phyloP scores from a whole-genome alignment of 345 rosid species.

The Camelina hispida region DNA sequence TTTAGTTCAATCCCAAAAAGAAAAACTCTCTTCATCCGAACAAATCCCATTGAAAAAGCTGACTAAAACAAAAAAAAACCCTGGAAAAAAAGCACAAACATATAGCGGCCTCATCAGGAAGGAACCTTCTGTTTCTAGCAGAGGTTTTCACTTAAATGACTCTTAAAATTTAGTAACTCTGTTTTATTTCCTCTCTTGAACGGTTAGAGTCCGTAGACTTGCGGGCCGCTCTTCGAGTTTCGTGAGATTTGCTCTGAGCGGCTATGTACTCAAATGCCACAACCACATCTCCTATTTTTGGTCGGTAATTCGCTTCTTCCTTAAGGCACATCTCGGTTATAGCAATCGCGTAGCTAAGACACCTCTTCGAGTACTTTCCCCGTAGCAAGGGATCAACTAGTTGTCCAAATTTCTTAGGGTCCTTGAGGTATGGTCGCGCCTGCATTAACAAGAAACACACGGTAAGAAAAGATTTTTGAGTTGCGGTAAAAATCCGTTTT shows the following conservation, averaged over 20 bases:
- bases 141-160: conserved; percentile 32
- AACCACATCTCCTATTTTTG: conserved; percentile 78
- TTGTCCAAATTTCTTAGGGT: conserved; percentile 62
- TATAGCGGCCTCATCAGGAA: conserved; percentile 2
- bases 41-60: conserved; percentile 12
- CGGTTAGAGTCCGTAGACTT: conserved; percentile 30
- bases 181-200: conserved; percentile 16
- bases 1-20: background rate
- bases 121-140: conserved; percentile 28
- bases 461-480: background rate
- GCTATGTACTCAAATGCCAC: conserved; percentile 79
- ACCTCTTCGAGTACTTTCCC: conserved; percentile 72
- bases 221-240: conserved; percentile 35
- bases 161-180: conserved; percentile 24
- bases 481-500: background rate
- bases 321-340: conserved; percentile 87
- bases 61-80: conserved; percentile 16
- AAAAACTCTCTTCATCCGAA: background rate
- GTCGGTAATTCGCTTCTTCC: conserved; percentile 81
- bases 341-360: conserved; percentile 83
- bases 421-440: conserved; percentile 71
- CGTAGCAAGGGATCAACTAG: conserved; percentile 78
- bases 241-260: conserved; percentile 49
- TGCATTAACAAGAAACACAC: conserved; percentile 35
- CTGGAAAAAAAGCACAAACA: conserved; percentile 10